Evolutionary conservation across 129 eudicot genomes (phyloP).

Genomic region (Centella asiatica): DNA sequence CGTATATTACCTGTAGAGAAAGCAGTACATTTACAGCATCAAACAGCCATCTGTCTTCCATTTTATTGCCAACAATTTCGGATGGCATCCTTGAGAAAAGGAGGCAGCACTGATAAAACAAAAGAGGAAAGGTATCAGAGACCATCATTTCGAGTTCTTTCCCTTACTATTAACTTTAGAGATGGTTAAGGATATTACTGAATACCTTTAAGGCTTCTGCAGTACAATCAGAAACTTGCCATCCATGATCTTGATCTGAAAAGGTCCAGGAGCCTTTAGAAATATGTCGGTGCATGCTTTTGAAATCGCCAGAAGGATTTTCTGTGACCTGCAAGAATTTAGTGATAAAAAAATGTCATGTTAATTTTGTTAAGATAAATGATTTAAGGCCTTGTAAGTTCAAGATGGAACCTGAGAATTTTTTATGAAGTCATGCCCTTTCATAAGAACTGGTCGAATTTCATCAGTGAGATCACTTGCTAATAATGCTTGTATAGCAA

Average conservation of each 20-base stretch:
- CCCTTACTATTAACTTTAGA: not conserved
- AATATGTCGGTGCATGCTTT: conserved; percentile 33
- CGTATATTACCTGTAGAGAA: conserved; percentile 31
- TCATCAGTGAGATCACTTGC: conserved; percentile 27
- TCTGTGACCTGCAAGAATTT: conserved; percentile 28
- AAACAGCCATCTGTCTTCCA: conserved; percentile 19
- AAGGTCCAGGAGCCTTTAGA: conserved; percentile 50
- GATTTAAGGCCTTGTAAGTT: no score
- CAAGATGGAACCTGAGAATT: conserved; percentile 23
- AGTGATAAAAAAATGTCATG: not conserved
- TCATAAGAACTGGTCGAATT: conserved; percentile 15
- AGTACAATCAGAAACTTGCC: conserved; percentile 51
- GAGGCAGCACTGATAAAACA: conserved; percentile 22
- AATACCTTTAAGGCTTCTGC: conserved; percentile 47
- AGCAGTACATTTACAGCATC: conserved; percentile 35
- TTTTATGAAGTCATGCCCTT: conserved; percentile 29
- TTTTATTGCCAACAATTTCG: conserved; percentile 26
- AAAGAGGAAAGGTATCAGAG: not conserved
- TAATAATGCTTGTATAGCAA: conserved; percentile 34
- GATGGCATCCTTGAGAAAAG: conserved; percentile 32
- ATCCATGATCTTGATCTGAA: conserved; percentile 55
- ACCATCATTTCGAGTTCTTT: not conserved
- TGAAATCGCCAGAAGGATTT: conserved; percentile 37
- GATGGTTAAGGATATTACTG: not conserved
- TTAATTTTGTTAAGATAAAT: not conserved